phyloP scores from a whole-genome alignment of 257 asterid genomes.

The Forsythia suspensa region DNA sequence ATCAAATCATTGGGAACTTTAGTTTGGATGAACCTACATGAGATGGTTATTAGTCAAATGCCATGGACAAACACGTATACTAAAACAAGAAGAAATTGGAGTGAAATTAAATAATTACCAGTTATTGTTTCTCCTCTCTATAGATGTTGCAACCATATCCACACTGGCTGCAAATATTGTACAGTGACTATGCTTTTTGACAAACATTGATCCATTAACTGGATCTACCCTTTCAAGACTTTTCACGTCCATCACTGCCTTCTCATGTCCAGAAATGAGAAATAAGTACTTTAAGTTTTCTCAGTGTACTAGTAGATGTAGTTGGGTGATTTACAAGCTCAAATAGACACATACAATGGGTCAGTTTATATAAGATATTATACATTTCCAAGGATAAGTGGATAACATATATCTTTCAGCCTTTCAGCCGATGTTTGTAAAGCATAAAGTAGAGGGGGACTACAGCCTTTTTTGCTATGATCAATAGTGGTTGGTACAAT shows the following conservation, averaged over 20 bases:
- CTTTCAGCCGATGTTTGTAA: not conserved
- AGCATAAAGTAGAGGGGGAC: not conserved
- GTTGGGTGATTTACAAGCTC: not conserved
- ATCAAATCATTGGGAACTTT: constrained; percentile 24
- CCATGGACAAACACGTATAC: not conserved
- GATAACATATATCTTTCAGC: too few relatives aligned
- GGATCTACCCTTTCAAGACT: constrained; percentile 5
- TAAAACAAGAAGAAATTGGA: not conserved
- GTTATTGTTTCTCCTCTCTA: constrained; percentile 29
- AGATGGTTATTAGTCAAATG: not conserved
- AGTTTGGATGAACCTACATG: constrained; percentile 29
- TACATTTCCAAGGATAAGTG: not conserved
- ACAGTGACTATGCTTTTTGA: constrained; percentile 24
- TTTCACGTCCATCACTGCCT: constrained; percentile 13
- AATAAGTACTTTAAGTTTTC: not conserved
- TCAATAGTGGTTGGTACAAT: not conserved
- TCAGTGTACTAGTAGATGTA: not conserved
- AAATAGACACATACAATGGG: not conserved
- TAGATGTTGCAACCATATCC: constrained; percentile 23
- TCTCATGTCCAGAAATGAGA: constrained; percentile 4
- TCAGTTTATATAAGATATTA: not conserved
- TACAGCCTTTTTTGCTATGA: not conserved
- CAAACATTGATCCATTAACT: constrained; percentile 4
- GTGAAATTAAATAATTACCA: constrained; percentile 19
- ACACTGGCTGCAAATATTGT: constrained; percentile 23